Evolutionary conservation across 1,284 basidiomycete genomes (phyloP).

Genomic region (Pseudozyma pruni): DNA sequence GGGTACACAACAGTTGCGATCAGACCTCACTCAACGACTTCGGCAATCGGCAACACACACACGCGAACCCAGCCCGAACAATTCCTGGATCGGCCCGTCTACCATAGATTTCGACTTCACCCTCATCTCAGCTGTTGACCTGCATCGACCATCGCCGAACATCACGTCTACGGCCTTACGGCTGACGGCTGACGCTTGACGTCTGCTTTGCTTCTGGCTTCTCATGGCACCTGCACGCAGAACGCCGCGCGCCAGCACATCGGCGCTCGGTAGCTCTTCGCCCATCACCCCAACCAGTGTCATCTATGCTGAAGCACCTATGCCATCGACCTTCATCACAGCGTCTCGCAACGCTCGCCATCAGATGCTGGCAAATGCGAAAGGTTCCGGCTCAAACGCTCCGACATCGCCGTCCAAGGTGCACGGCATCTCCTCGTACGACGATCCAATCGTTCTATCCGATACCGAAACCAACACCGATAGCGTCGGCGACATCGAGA

Average conservation of each 20-base stretch:
- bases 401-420: neutral
- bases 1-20: neutral
- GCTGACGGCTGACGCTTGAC: too few relatives aligned
- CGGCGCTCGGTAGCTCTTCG: conserved; percentile 9
- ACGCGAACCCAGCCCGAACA: too few relatives aligned
- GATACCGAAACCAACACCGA: conserved; percentile 22
- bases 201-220: neutral
- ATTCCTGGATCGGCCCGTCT: too few relatives aligned
- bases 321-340: neutral
- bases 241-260: conserved; percentile 6
- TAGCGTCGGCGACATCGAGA: neutral
- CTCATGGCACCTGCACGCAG: conserved; percentile 14
- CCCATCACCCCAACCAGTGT: neutral
- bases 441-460: conserved; percentile 20
- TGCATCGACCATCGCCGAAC: neutral
- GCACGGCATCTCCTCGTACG: conserved; percentile 3
- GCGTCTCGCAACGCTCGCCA: conserved; percentile 1
- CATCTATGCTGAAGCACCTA: neutral
- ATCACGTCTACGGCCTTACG: conserved; percentile 2
- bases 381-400: neutral
- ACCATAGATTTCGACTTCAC: too few relatives aligned
- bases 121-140: neutral
- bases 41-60: too few relatives aligned
- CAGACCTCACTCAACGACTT: neutral
- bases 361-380: neutral